These are phyloP conservation scores for Saccharomycopsis oosterbeekiorum DNA, from an alignment of 805 yeast species.

Conservation along the genomic window DNA sequence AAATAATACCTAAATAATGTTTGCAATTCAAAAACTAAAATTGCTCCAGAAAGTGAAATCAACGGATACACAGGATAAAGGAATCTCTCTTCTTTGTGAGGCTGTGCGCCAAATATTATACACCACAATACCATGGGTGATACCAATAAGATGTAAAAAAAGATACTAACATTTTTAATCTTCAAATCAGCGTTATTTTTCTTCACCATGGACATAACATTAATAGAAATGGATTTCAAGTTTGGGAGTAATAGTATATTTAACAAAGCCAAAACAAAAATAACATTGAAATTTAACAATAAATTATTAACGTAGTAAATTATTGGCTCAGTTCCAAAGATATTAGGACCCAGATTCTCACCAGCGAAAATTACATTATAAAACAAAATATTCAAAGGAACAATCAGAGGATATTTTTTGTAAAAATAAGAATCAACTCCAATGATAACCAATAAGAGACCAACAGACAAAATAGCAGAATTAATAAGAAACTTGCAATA, in stretches of 20 bases:
- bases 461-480: conserved; percentile 20
- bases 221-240: conserved; percentile 21
- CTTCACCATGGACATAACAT: conserved; percentile 13
- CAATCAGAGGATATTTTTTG: conserved; percentile 42
- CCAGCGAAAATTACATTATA: conserved; percentile 69
- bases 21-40: conserved; percentile 19
- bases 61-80: conserved; percentile 76
- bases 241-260: conserved; percentile 30
- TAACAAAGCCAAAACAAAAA: conserved; percentile 33
- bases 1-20: background rate
- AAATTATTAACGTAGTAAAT: conserved; percentile 61
- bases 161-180: conserved; percentile 2
- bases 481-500: conserved; percentile 22
- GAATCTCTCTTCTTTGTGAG: conserved; percentile 91
- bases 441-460: conserved; percentile 25
- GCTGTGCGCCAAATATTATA: conserved; percentile 56
- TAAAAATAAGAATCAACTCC: conserved; percentile 55
- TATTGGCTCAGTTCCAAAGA: conserved; percentile 81
- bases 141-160: conserved; percentile 23
- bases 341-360: conserved; percentile 71
- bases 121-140: conserved; percentile 60
- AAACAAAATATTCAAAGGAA: conserved; percentile 71
- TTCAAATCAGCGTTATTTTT: background rate
- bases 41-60: conserved; percentile 52
- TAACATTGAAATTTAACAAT: conserved; percentile 60